A percentile compares a stretch with the other conserved stretches of the same genome.
Evolutionary conservation across 768 basidiomycete species (phyloP).

Genomic region (Mycena vitilis): DNA sequence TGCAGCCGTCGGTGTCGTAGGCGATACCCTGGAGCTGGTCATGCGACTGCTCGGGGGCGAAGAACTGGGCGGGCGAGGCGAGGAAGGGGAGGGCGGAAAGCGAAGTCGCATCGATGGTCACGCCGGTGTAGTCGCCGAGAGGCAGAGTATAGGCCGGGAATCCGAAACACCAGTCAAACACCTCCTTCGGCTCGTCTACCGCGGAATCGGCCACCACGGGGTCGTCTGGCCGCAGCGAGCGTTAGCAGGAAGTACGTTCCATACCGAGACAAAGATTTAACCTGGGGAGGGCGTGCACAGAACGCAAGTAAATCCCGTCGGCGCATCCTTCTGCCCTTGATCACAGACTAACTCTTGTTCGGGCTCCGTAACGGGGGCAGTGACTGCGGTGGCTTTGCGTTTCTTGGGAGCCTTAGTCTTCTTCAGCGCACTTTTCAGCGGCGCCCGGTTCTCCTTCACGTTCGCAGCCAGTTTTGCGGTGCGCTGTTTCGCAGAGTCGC

Average conservation of each 20-base stretch:
- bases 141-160: conserved; percentile 1
- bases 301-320: conserved; percentile 24
- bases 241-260: not conserved
- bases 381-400: not conserved
- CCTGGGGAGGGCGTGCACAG: conserved; percentile 11
- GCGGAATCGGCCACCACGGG: not conserved
- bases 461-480: not conserved
- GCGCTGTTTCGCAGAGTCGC: not conserved
- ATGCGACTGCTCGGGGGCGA: not conserved
- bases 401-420: not conserved
- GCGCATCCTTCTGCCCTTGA: conserved; percentile 2
- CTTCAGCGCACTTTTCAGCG: conserved; percentile 4
- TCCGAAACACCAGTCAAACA: conserved; percentile 6
- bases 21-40: not conserved
- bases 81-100: conserved; percentile 30
- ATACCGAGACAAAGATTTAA: not conserved
- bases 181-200: conserved; percentile 1
- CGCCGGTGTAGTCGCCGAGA: not conserved
- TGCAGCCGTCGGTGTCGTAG: conserved; percentile 8
- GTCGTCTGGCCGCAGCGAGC: conserved; percentile 1
- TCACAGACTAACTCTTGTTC: conserved; percentile 15
- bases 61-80: not conserved
- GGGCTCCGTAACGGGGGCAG: not conserved
- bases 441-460: conserved; percentile 6
- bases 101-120: conserved; percentile 20